Conservation (phyloP, 148 eudicot species). For the Nyssa sinensis region DNA sequence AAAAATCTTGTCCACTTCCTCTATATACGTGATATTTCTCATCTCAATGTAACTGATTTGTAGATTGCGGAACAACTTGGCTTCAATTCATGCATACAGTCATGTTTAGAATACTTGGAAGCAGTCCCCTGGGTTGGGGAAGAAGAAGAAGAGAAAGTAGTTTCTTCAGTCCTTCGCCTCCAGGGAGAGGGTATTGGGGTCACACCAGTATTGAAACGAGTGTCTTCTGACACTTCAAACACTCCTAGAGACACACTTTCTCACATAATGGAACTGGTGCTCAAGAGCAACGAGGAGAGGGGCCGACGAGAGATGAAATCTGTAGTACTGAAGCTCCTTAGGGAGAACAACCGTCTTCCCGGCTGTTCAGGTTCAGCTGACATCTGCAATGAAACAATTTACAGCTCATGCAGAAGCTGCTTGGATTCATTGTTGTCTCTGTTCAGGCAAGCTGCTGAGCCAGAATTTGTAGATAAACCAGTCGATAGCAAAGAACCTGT, state of each 20-base stretch:
- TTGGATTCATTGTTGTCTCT: slow-evolving; percentile 41
- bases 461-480: slow-evolving; percentile 27
- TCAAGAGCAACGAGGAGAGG: slow-evolving; percentile 79
- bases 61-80: slow-evolving; percentile 82
- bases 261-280: slow-evolving; percentile 73
- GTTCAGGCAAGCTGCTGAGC: slow-evolving; percentile 58
- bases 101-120: slow-evolving; percentile 84
- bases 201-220: slow-evolving; percentile 71
- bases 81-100: slow-evolving; percentile 58
- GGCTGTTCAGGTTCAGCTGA: slow-evolving; percentile 45
- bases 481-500: slow-evolving; percentile 43
- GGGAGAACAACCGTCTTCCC: slow-evolving; percentile 52
- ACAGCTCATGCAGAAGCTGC: slow-evolving; percentile 59
- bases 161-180: slow-evolving; percentile 66
- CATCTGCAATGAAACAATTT: slow-evolving; percentile 61
- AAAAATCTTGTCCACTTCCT: neutral
- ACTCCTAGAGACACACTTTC: slow-evolving; percentile 78
- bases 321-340: slow-evolving; percentile 78
- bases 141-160: slow-evolving; percentile 90
- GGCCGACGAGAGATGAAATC: slow-evolving; percentile 90
- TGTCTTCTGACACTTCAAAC: slow-evolving; percentile 50
- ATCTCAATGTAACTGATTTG: slow-evolving; percentile 14
- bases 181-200: slow-evolving; percentile 55
- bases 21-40: neutral
- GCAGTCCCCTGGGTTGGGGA: slow-evolving; percentile 99